Base-by-base conservation (phyloP, 2,329 filamentous ascomycete genomes). In the Nigrospora oryzae region DNA sequence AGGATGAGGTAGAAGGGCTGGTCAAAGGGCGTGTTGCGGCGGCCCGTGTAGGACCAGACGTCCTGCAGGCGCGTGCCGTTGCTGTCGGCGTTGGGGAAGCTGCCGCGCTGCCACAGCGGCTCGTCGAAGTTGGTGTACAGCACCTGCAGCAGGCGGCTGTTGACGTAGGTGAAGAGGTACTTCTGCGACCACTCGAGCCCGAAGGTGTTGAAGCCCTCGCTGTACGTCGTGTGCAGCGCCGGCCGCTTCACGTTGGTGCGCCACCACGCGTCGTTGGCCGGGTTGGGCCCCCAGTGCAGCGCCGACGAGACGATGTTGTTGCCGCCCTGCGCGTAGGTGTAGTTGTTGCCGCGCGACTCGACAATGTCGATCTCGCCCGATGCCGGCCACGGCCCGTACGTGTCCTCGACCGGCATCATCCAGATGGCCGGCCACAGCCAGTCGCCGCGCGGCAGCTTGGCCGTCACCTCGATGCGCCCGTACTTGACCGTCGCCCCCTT, bases 341-440 rank as follows among this genome's bases (percentile, higher is more conserved):
- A 78, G 66, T 91, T 88, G 70, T 94, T 94, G 48, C 88, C 88
- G 46, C 88, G 84, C 28, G 81, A 81, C 65, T 93, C 86, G 57
- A 81, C 69, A 44, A 94, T 86, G 60, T 94, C 88, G 42, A 94
- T 93, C 64, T 93, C 87, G 38, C 88, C 88, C 10, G 85, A 89
- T 8, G 70, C 66, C 1, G 88, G 88, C 88, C 88, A 94, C 1
- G 73, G 56, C 1, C 88, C 88, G 60, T 93, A 94, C 0, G 70
- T 81, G 44, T 81, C 73, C 37, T 83, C 71, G 39, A 79, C 79
- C 1, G 88, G 88, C 70, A 93, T 71, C 84, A 94, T 86, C 85
- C 86, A 90, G 56, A 94, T 91, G n/a, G 86, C 86, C 2, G 88
- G 88, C 88, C 88, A 93, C 11, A 94, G 74, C 88, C 88, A 93